Evolutionary conservation across 2,329 filamentous ascomycete species (phyloP).

Genomic region (Calonectria leucothoes): DNA sequence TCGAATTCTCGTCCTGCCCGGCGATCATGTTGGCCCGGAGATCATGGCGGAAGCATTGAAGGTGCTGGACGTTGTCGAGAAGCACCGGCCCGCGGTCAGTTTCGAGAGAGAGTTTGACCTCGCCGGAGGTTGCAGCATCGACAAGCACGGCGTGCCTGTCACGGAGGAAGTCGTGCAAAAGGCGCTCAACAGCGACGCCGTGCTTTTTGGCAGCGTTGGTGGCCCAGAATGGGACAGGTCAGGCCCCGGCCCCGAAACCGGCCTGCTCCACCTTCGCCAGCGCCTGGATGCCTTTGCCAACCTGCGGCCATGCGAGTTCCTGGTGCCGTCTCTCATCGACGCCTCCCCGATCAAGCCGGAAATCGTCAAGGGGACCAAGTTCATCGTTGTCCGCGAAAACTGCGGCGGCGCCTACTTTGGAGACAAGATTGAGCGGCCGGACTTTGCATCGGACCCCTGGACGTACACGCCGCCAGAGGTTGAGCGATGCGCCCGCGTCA

Average conservation of each 20-base stretch:
- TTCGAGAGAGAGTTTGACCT: slow-evolving; percentile 45
- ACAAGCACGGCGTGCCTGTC: slow-evolving; percentile 57
- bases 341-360: slow-evolving; percentile 58
- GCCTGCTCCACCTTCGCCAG: slow-evolving; percentile 53
- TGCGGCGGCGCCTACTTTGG: slow-evolving; percentile 64
- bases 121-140: slow-evolving; percentile 53
- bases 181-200: slow-evolving; percentile 54
- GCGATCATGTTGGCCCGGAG: slow-evolving; percentile 61
- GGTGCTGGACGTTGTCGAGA: slow-evolving; percentile 56
- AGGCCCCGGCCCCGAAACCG: slow-evolving; percentile 57
- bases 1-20: slow-evolving; percentile 56
- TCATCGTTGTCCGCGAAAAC: slow-evolving; percentile 62
- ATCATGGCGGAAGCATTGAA: slow-evolving; percentile 59
- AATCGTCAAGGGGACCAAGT: slow-evolving; percentile 57
- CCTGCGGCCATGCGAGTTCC: slow-evolving; percentile 59
- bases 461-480: slow-evolving; percentile 57
- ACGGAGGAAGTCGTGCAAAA: slow-evolving; percentile 56
- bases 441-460: slow-evolving; percentile 60
- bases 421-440: slow-evolving; percentile 55
- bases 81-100: slow-evolving; percentile 41
- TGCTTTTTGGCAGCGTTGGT: slow-evolving; percentile 61
- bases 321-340: slow-evolving; percentile 53
- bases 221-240: slow-evolving; percentile 58
- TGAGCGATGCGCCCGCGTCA: slow-evolving; percentile 59
- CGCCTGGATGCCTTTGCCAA: slow-evolving; percentile 61